Conservation (phyloP, 2,329 filamentous ascomycete species). For the Pseudocercospora crystallina region DNA sequence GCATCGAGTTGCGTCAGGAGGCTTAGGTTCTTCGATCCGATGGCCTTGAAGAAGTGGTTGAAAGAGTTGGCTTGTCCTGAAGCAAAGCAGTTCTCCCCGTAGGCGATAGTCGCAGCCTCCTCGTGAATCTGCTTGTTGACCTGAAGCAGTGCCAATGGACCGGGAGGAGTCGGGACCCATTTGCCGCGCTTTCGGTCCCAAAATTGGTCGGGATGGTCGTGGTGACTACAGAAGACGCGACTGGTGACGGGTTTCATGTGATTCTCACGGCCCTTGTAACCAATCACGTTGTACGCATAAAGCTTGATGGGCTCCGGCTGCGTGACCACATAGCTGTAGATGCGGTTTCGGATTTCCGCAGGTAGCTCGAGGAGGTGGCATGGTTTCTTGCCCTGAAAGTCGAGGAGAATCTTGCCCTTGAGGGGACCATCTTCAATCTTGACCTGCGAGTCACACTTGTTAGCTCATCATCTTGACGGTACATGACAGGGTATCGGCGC, state of each 20-base stretch:
- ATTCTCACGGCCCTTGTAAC: not conserved
- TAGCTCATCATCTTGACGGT: no score
- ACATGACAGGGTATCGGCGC: no score
- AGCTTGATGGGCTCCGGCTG: conserved; percentile 4
- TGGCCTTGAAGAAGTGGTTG: not conserved
- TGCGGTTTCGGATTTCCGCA: conserved; percentile 19
- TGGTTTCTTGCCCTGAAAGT: conserved; percentile 7
- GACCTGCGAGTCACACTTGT: no score
- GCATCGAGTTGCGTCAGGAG: not conserved
- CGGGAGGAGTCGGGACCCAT: conserved; percentile 1
- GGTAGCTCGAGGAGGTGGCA: conserved; percentile 24
- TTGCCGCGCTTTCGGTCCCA: not conserved
- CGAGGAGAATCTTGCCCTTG: conserved; percentile 21
- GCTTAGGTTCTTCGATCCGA: not conserved
- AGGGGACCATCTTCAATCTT: conserved; percentile 18
- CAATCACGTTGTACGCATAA: not conserved
- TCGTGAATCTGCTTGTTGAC: conserved; percentile 17
- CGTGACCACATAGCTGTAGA: conserved; percentile 18
- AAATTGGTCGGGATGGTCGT: not conserved
- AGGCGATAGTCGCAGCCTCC: conserved; percentile 17
- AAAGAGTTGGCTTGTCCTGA: not conserved
- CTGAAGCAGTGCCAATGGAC: conserved; percentile 7
- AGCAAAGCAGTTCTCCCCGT: not conserved
- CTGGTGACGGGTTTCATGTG: not conserved
- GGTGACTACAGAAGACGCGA: not conserved